Evolutionary conservation across 768 basidiomycete species (phyloP).

Genomic region (Boletus pseudopeckii): DNA sequence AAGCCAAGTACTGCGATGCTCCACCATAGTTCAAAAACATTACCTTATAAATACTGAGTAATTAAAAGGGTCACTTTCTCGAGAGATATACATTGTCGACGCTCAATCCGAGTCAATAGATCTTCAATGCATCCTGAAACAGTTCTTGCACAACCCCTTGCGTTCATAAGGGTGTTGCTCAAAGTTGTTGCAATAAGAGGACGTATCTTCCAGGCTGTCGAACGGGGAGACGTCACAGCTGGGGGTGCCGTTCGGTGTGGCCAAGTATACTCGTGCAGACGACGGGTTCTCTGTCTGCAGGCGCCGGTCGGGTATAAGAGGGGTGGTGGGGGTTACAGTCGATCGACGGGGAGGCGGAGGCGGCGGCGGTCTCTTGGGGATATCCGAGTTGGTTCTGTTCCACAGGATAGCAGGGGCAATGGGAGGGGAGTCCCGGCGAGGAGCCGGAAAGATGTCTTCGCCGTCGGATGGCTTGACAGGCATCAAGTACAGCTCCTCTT

Average conservation of each 20-base stretch:
- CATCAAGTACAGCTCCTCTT: slow-evolving; percentile 39
- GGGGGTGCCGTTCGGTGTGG: slow-evolving; percentile 30
- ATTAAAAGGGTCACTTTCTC: not conserved
- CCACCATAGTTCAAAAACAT: not conserved
- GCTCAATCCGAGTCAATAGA: not conserved
- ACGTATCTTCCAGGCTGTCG: slow-evolving; percentile 55
- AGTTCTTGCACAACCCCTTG: slow-evolving; percentile 63
- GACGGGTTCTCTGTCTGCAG: slow-evolving; percentile 13
- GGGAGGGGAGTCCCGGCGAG: slow-evolving; percentile 11
- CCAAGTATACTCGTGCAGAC: slow-evolving; percentile 21
- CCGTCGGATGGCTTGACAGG: slow-evolving; percentile 28
- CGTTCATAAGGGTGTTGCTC: slow-evolving; percentile 67
- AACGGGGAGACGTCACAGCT: slow-evolving; percentile 58
- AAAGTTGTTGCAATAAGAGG: slow-evolving; percentile 48
- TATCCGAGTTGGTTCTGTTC: slow-evolving; percentile 26
- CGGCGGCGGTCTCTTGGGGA: slow-evolving; percentile 45
- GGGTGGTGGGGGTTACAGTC: slow-evolving; percentile 29
- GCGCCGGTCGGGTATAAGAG: slow-evolving; percentile 48
- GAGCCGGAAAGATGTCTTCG: slow-evolving; percentile 20
- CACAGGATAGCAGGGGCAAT: slow-evolving; percentile 17
- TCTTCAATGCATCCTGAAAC: slow-evolving; percentile 50
- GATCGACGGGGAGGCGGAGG: slow-evolving; percentile 64
- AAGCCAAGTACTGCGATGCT: not conserved
- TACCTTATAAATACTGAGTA: slow-evolving; percentile 6
- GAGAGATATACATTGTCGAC: not conserved